Evolutionary conservation across 306 rosid species (phyloP), one percentile per base, ranked within the genome.

Genomic region (Abrus precatorius): DNA sequence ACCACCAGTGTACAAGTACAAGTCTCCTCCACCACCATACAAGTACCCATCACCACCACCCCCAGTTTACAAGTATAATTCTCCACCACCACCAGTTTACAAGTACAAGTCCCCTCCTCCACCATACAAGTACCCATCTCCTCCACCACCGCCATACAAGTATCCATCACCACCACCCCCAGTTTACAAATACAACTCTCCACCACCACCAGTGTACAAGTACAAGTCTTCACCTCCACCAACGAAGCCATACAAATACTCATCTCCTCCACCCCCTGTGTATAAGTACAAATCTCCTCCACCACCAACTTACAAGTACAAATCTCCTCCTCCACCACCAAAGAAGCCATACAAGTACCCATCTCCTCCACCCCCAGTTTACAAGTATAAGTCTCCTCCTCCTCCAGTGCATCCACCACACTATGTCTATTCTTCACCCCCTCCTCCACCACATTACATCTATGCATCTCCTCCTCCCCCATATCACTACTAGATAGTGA

Each of bases 381-480:
- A 59, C 5, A 43, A 74, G 1, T 75, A 61, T 4, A 29, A 5
- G 2, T 74, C 82, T 8, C 82, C 75, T 0, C 74, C 82, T 0
- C 76, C 82, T 11, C 63, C 82, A 4, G 14, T 33, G 1, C 74
- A 30, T 36, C 40, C 40, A 2, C 40, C 40, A 2, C 40, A 2
- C 4, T 4, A 2, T 2, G 9, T 54, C 4, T 14, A 80, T 9
- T 44, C 20, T 20, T 20, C 20, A 20, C 20, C 81, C 3, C 75
- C 75, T 1, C 86, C 85, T 14, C 86, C 86, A 3, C 82, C 85
- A 9, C 77, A 83, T 1, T 88, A 88, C 70, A 1, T 77, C 80
- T 90, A 88, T 34, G 44, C 86, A 5, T 89, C 96, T 41, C 96
- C 95, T 34, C 93, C 93, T 41, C 93, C 93, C 20, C 93, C 96